These are phyloP conservation scores for Auricularia heimuer DNA, from an alignment of 768 basidiomycete species.

Conservation along the genomic window DNA sequence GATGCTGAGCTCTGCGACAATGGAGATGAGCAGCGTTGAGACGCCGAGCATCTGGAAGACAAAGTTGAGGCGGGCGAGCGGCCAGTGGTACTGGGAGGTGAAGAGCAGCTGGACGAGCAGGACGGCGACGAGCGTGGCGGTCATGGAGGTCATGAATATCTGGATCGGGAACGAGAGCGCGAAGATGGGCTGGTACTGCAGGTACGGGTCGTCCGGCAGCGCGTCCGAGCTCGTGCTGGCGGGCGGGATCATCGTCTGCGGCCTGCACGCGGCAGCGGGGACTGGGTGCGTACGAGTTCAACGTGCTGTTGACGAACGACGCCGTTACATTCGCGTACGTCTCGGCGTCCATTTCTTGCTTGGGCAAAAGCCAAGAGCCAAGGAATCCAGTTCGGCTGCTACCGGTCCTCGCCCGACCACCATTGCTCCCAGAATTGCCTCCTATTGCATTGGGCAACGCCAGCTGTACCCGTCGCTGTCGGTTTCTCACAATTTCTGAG, in stretches of 20 bases:
- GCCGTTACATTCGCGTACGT: no score
- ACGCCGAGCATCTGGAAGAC: constrained; percentile 81
- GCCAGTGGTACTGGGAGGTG: constrained; percentile 93
- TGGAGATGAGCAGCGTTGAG: constrained; percentile 63
- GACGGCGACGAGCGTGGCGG: constrained; percentile 73
- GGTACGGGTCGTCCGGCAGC: constrained; percentile 57
- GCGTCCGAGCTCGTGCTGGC: not conserved
- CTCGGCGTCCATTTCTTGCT: no score
- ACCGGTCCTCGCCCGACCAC: no score
- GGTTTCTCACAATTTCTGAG: no score
- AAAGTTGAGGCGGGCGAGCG: constrained; percentile 88
- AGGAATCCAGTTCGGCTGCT: no score
- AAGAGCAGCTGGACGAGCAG: constrained; percentile 89
- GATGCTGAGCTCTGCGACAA: constrained; percentile 68
- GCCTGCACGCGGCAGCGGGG: no score
- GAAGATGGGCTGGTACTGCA: constrained; percentile 68
- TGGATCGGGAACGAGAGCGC: constrained; percentile 86
- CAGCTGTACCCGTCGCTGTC: no score
- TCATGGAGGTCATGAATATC: constrained; percentile 74
- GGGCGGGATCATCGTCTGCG: not conserved
- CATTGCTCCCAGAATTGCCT: no score
- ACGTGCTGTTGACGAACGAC: no score
- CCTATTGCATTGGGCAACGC: no score
- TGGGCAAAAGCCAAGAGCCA: no score
- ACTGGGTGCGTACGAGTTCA: no score